Base-by-base conservation (phyloP, 176 grass and related monocot genomes). In the Tillandsia fasciculata region DNA sequence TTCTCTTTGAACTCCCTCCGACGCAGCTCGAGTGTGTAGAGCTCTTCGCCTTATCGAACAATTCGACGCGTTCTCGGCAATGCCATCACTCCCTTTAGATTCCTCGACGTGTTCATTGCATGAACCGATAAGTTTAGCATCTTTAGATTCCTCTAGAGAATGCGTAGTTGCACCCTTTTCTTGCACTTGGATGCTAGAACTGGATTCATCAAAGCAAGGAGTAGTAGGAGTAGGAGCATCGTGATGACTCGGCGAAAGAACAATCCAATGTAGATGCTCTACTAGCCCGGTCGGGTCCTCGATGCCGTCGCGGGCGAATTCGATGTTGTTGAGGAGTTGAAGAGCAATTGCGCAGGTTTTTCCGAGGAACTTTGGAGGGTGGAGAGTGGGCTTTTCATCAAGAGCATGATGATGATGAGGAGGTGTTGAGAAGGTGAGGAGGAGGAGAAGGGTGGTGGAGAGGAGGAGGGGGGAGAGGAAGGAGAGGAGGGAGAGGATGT, bases 391-490 rank as follows among this genome's bases (percentile, higher is more conserved):
- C 27, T 24, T 50, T 12, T 64, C 72, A 24, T 24, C 24, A 24
- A 24, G 24, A 24, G 1, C 24, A 50, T 48, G 12, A 7, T 42
- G 29, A 33, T 48, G 12, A 7, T 42, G 29, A 33, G 49, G 65
- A 23, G 49, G 89, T 93, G 89, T 93, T 56, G 77, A 27, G 63
- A 99, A 72, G 49, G 75, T 79, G 54, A 81, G 50, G 13, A 99
- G 72, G 51, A 91, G 72, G 51, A 91, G 83, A 54, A 93, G 77
- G 8, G 82, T 51, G 2, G 94, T 99, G 69, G 94, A 93, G 42
- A 68, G 27, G 68, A 99, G 89, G 53, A 99, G 89, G 2, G 90
- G 89, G 14, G 24, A 82, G 80, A 99, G 83, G 74, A 93, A 99
- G 11, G 66, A 65, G 11, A 82, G 70, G 11, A 93, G 51, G 8